Conservation (phyloP, 208 protist species). For the Trichomonas vaginalis region DNA sequence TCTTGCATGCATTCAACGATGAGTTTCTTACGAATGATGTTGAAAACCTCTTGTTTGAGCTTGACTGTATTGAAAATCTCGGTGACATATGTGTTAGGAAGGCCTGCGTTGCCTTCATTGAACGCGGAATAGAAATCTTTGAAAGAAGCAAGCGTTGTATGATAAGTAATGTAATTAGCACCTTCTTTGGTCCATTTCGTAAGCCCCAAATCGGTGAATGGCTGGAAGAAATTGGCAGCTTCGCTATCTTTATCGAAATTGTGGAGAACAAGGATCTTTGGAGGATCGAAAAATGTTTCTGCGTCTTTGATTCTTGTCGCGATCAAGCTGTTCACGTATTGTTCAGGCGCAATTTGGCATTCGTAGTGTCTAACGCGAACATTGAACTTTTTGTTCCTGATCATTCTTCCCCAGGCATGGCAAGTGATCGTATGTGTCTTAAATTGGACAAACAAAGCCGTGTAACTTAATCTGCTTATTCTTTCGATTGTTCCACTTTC, state of each 20-base stretch:
- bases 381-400: neutral
- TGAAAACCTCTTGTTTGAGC: neutral
- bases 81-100: neutral
- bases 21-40: neutral
- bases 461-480: neutral
- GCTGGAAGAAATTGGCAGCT: neutral
- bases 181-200: neutral
- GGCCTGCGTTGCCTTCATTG: neutral
- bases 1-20: neutral
- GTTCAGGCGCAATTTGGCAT: neutral
- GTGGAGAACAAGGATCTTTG: neutral
- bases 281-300: neutral
- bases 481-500: neutral
- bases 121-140: neutral
- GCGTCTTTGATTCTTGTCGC: neutral
- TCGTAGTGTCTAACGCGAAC: neutral
- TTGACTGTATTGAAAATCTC: neutral
- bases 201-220: neutral
- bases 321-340: neutral
- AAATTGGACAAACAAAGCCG: neutral
- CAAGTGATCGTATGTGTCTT: neutral
- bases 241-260: neutral
- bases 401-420: neutral
- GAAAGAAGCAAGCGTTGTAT: neutral
- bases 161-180: neutral